Evolutionary conservation across 2,329 filamentous ascomycete genomes (phyloP).

Genomic region (Sporothrix sp.): DNA sequence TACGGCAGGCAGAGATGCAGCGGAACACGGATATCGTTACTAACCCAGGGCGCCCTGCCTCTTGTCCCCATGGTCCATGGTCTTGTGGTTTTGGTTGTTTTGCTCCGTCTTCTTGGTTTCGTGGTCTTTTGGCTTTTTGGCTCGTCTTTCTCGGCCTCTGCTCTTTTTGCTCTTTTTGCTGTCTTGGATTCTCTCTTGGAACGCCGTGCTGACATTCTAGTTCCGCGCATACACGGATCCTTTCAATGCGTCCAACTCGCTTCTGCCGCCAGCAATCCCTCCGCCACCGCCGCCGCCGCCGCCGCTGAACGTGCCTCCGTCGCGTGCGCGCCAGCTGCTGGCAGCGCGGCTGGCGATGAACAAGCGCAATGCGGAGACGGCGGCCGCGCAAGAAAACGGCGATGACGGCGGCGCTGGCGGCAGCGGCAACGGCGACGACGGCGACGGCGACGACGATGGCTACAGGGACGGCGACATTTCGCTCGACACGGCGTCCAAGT

Average conservation of each 20-base stretch:
- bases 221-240: constrained; percentile 52
- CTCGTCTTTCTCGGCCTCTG: too few species aligned
- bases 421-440: neutral
- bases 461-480: constrained; percentile 7
- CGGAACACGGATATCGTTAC: neutral
- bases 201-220: constrained; percentile 25
- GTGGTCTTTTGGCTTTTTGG: constrained; percentile 3
- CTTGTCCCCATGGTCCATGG: neutral
- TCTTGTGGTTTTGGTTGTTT: neutral
- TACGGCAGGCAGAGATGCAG: neutral
- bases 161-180: neutral
- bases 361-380: constrained; percentile 46
- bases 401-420: constrained; percentile 23
- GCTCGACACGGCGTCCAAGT: constrained; percentile 1
- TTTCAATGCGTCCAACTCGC: constrained; percentile 38
- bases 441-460: neutral
- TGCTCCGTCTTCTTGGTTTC: neutral
- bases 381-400: constrained; percentile 33
- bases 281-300: constrained; percentile 60
- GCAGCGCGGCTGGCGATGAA: constrained; percentile 76
- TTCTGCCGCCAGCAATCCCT: constrained; percentile 48
- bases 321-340: constrained; percentile 77
- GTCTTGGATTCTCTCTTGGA: neutral
- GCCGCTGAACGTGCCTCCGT: constrained; percentile 68
- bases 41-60: neutral